Base-by-base conservation (phyloP, 75 land plant species). In the Pinus taeda region DNA sequence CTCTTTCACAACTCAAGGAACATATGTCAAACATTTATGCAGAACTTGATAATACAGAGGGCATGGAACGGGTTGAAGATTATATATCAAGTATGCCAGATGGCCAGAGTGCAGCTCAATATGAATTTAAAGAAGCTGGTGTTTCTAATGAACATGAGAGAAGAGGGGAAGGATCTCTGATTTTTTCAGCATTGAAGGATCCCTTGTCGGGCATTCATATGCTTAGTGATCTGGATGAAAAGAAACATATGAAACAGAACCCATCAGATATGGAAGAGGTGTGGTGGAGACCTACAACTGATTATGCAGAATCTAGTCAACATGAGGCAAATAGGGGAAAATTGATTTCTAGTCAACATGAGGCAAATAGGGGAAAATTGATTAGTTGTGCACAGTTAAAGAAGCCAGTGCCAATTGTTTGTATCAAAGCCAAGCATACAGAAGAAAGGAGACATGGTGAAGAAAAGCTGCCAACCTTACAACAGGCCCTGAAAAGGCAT, bases 61-160 rank as follows among this genome's bases (percentile, higher is more conserved):
- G 78, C 59, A 80, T 79, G 11, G 83, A 72, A 77, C 12, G 20
- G 71, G 57, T 21, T 57, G 49, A 76, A 55, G 74, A 64, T 42
- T 21, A 29, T 33, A 30, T 1, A 63, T 63, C 8, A 26, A 64
- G 39, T 15, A 30, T 64, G 29, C 67, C 29, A 33, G 39, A 64
- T 64, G 67, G 11, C 53, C 53, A 49, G 53, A 8, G 53, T 8
- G 9, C 53, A 49, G 53, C 11, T 49, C 49, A 45, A 45, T 9
- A 8, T 49, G 53, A 49, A 49, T 49, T 49, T 9, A 49, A 64
- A 36, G 67, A 30, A 30, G 37, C 37, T 64, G 37, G 37, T 64
- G 37, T 15, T 30, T 64, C 67, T 64, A 13, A 64, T 30, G 67
- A 64, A 13, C 17, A 64, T 30, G 15, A 36, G 67, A 30, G 17